These are phyloP conservation scores for Globisporangium mamillatum DNA, from an alignment of 352 stramenopile species.

Conservation along the genomic window DNA sequence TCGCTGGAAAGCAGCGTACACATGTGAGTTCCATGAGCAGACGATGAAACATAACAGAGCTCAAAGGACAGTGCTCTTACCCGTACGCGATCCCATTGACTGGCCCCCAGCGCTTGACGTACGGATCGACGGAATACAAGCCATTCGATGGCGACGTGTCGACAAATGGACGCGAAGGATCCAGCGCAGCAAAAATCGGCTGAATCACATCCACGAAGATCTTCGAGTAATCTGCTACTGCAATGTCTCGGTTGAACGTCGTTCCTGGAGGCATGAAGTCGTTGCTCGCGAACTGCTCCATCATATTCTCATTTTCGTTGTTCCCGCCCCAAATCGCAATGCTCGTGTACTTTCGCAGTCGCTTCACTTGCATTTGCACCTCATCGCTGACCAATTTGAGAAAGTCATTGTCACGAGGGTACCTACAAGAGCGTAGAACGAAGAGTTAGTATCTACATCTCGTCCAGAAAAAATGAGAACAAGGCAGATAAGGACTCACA, in stretches of 20 bases:
- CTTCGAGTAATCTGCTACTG: slow-evolving; percentile 72
- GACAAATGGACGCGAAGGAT: slow-evolving; percentile 68
- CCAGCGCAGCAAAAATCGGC: slow-evolving; percentile 44
- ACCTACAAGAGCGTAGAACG: slow-evolving; percentile 16
- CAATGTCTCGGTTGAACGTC: slow-evolving; percentile 76
- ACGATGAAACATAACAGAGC: neutral
- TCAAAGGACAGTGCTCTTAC: slow-evolving; percentile 21
- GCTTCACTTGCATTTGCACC: slow-evolving; percentile 55
- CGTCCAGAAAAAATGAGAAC: neutral
- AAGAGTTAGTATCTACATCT: neutral
- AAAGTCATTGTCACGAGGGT: slow-evolving; percentile 63
- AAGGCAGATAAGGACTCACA: slow-evolving; percentile 39
- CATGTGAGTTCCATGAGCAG: slow-evolving; percentile 2
- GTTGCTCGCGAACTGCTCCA: slow-evolving; percentile 66
- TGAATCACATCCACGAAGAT: slow-evolving; percentile 78
- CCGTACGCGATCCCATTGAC: slow-evolving; percentile 58
- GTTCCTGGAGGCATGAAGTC: slow-evolving; percentile 48
- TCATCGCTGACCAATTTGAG: slow-evolving; percentile 53
- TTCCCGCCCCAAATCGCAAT: slow-evolving; percentile 89
- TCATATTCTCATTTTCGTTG: slow-evolving; percentile 90
- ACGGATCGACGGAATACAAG: slow-evolving; percentile 66
- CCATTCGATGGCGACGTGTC: slow-evolving; percentile 87
- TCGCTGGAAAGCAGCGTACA: slow-evolving; percentile 35
- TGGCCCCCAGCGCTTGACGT: slow-evolving; percentile 79
- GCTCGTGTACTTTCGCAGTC: slow-evolving; percentile 75